These are phyloP conservation scores for Barbarea vulgaris DNA, from an alignment of 345 rosid genomes.

Conservation along the genomic window DNA sequence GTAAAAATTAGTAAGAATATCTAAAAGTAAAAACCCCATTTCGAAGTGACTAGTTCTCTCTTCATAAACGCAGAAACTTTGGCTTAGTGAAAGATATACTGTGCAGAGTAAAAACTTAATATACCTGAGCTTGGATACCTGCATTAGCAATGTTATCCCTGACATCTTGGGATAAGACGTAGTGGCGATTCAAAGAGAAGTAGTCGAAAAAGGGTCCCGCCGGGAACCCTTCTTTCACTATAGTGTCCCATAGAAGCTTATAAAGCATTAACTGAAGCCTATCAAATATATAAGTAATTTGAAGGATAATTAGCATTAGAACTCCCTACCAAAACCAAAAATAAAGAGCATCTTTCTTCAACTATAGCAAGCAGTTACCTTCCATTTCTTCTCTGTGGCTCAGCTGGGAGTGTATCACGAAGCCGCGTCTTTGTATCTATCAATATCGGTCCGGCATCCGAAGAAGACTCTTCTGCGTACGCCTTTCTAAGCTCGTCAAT, in stretches of 20 bases:
- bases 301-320: neutral
- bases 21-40: neutral
- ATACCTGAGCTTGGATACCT: slow-evolving; percentile 68
- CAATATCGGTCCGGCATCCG: slow-evolving; percentile 50
- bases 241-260: slow-evolving; percentile 76
- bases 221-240: slow-evolving; percentile 57
- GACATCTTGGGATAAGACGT: slow-evolving; percentile 57
- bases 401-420: slow-evolving; percentile 62
- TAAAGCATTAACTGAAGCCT: slow-evolving; percentile 90
- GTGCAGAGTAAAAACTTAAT: neutral
- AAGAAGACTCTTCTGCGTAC: slow-evolving; percentile 38
- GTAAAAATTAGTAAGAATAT: neutral
- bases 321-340: neutral
- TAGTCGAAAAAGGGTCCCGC: slow-evolving; percentile 49
- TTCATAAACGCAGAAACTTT: neutral
- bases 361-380: slow-evolving; percentile 42
- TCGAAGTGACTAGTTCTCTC: neutral
- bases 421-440: slow-evolving; percentile 76
- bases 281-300: neutral
- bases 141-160: slow-evolving; percentile 52
- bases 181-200: slow-evolving; percentile 59
- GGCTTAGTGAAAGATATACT: neutral
- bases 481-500: slow-evolving; percentile 74
- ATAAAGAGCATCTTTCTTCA: neutral
- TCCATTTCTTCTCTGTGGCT: slow-evolving; percentile 84